Percentiles rank a stretch among this genome's conserved stretches.
Evolutionary conservation across 176 grass and related monocot species (phyloP).

Genomic region (Oryza nivara): DNA sequence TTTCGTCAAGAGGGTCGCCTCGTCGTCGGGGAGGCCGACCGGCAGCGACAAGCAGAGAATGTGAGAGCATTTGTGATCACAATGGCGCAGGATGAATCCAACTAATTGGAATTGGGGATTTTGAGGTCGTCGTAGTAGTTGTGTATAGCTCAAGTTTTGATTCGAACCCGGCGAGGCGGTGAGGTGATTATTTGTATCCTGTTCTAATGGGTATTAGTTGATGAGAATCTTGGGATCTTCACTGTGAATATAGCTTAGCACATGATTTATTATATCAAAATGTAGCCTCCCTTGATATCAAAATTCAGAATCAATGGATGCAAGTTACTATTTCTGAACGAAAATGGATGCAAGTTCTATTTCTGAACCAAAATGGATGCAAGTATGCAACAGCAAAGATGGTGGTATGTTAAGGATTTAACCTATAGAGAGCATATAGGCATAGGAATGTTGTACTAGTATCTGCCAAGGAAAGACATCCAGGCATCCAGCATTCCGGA

Average conservation of each 20-base stretch:
- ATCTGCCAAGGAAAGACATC: neutral
- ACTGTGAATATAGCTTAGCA: slow-evolving; percentile 36
- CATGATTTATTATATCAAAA: neutral
- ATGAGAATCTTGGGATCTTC: neutral
- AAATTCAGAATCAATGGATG: neutral
- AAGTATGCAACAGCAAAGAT: neutral
- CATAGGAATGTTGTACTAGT: too few relatives aligned
- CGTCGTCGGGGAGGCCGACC: slow-evolving; percentile 49
- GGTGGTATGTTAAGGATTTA: neutral
- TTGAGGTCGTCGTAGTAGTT: slow-evolving; percentile 19
- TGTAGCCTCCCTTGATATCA: neutral
- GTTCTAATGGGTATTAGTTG: slow-evolving; percentile 15
- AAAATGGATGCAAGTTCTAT: neutral
- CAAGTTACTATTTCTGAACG: too few relatives aligned
- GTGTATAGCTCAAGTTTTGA: slow-evolving; percentile 32
- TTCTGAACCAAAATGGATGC: too few relatives aligned
- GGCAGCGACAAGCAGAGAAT: slow-evolving; percentile 57
- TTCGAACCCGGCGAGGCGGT: neutral
- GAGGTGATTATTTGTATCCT: neutral
- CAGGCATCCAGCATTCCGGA: neutral
- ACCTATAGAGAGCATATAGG: too few relatives aligned
- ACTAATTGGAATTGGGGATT: neutral
- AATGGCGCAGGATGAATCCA: neutral
- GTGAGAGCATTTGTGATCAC: slow-evolving; percentile 35
- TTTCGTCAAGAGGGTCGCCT: slow-evolving; percentile 64